A percentile compares a stretch with the other conserved stretches of the same genome.
These are phyloP conservation scores for Echinosophora koreensis DNA, from an alignment of 306 rosid species.

Conservation along the genomic window DNA sequence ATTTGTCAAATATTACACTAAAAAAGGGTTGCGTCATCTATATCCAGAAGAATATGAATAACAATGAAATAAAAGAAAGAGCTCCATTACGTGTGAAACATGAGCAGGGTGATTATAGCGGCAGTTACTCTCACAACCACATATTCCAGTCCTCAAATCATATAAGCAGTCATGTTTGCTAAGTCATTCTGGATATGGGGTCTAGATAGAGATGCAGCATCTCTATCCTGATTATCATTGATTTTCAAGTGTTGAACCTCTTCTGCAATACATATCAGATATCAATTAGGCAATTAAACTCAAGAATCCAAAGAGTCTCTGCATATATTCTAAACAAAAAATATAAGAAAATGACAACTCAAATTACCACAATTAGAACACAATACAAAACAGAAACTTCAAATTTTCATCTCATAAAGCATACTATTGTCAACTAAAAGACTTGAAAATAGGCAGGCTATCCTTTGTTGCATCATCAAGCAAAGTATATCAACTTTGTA, in stretches of 20 bases:
- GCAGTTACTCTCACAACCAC: slow-evolving; percentile 87
- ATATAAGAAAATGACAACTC: slow-evolving; percentile 6
- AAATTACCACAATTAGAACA: slow-evolving; percentile 6
- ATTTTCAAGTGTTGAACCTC: slow-evolving; percentile 72
- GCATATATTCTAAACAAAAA: too few relatives aligned
- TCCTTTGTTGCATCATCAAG: slow-evolving; percentile 45
- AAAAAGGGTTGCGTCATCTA: neutral
- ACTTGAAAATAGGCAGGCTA: slow-evolving; percentile 18
- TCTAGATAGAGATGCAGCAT: slow-evolving; percentile 62
- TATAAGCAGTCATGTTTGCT: slow-evolving; percentile 86
- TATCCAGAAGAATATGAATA: slow-evolving; percentile 28
- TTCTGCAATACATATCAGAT: slow-evolving; percentile 49
- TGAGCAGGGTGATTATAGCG: slow-evolving; percentile 86
- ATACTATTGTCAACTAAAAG: slow-evolving; percentile 22
- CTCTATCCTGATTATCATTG: slow-evolving; percentile 72
- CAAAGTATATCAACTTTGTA: slow-evolving; percentile 32
- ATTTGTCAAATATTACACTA: neutral
- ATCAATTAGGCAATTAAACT: too few relatives aligned
- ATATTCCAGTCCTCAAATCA: slow-evolving; percentile 87
- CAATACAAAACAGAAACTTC: slow-evolving; percentile 40
- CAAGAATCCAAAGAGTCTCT: too few relatives aligned
- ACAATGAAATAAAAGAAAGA: slow-evolving; percentile 32
- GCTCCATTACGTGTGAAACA: slow-evolving; percentile 68
- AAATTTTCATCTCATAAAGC: slow-evolving; percentile 26
- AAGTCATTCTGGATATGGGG: slow-evolving; percentile 84